Percentiles rank a stretch among this genome's conserved stretches.
Conservation (phyloP, 2,329 filamentous ascomycete genomes). For the Fusarium gaditjirri region DNA sequence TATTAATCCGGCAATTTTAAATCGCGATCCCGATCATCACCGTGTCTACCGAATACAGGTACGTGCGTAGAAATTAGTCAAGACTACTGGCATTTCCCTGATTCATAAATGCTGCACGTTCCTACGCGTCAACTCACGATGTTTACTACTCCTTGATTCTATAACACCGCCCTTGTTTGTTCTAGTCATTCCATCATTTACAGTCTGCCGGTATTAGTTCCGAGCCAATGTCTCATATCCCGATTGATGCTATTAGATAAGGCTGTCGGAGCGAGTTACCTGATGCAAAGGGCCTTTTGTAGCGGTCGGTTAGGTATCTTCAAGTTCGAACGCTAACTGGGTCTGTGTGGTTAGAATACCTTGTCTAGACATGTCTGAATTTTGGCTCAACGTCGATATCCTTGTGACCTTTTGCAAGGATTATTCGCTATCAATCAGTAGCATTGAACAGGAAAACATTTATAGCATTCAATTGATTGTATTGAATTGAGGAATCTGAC, state of each 20-base stretch:
- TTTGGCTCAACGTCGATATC: neutral
- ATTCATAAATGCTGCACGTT: conserved; percentile 27
- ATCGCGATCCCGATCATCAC: conserved; percentile 25
- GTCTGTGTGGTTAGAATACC: neutral
- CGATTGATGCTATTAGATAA: conserved; percentile 12
- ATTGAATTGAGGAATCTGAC: conserved; percentile 10
- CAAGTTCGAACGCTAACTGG: conserved; percentile 11
- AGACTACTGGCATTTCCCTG: conserved; percentile 36
- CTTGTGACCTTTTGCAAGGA: conserved; percentile 8
- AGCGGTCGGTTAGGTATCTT: conserved; percentile 5
- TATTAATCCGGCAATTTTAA: neutral
- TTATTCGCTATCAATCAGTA: conserved; percentile 22
- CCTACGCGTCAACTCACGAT: neutral
- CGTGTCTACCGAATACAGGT: conserved; percentile 17
- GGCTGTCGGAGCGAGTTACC: conserved; percentile 8
- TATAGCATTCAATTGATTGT: neutral
- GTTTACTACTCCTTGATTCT: neutral
- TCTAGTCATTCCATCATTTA: conserved; percentile 14
- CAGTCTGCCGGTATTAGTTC: neutral
- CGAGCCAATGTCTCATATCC: conserved; percentile 12
- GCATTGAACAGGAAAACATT: neutral
- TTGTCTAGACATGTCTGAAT: conserved; percentile 7
- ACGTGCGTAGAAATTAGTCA: conserved; percentile 20
- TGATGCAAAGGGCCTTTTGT: conserved; percentile 6
- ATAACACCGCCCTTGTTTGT: conserved; percentile 3